Base-by-base conservation (phyloP, 495 filamentous ascomycete genomes). In the Trichoderma reesei region DNA sequence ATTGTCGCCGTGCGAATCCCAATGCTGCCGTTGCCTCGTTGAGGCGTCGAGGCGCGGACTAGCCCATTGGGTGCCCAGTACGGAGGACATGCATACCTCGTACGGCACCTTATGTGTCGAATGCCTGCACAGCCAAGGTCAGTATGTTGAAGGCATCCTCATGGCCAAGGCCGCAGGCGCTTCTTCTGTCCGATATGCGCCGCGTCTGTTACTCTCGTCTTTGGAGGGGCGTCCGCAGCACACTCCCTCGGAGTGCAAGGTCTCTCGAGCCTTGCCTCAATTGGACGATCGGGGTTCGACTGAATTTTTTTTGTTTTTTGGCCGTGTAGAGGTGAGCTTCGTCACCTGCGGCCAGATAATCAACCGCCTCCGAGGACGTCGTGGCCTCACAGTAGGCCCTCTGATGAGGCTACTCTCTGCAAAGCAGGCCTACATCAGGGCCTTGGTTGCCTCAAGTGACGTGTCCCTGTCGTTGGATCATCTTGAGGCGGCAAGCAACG, bases 391-490 rank as follows among this genome's bases (percentile, higher is more conserved):
- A 56, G 51, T 26, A 0, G 26, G 51, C 5, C 51, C 20, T 34
- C 31, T 56, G 26, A 31, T 56, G 51, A 56, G 34, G 34, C 26
- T 34, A 9, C 31, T 56, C 26, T 11, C 34, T 33, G 51, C 51
- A 20, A 56, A 20, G 31, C 51, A 33, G 33, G 10, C 14, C 9
- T 31, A 20, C 4, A 0, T 6, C 7, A 4, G 10, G 9, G 34
- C 20, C 33, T 56, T 56, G 51, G 51, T 9, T 56, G 51, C 51
- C 51, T 56, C 51, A 56, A 56, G 34, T 56, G 51, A 56, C 51
- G 51, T 56, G 31, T 34, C 38, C 3, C 3, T 39, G 6, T 56
- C 51, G 10, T 2, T 26, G 44, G 44, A 8, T 14, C 33, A 1
- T 56, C 20, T 14, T 10, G 26, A 10, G 16, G 26, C 51, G 51